Percentiles rank a stretch among this genome's conserved stretches.
Conservation (phyloP, 2,329 filamentous ascomycete species). For the Aspergillus ustus region DNA sequence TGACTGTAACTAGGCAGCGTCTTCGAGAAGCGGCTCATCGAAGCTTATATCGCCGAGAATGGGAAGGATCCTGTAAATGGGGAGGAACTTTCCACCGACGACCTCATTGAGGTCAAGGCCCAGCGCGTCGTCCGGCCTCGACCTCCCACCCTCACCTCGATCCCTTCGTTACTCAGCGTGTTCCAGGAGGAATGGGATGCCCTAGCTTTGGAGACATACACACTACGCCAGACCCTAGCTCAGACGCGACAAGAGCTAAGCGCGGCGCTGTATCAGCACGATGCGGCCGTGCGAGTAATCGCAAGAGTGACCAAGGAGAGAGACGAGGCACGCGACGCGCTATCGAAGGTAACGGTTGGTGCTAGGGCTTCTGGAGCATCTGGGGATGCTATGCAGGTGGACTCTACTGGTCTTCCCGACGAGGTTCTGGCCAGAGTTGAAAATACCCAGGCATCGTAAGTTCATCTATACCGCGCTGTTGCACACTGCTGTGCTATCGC, state of each 20-base stretch:
- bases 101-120: constrained; percentile 86
- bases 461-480: constrained; percentile 24
- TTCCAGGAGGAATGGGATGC: constrained; percentile 99
- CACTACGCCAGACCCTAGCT: constrained; percentile 83
- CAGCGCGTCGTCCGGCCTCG: constrained; percentile 83
- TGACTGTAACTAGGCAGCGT: constrained; percentile 68
- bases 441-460: constrained; percentile 77
- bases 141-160: constrained; percentile 91
- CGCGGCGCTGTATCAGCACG: constrained; percentile 92
- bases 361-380: constrained; percentile 50
- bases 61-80: constrained; percentile 90
- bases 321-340: constrained; percentile 86
- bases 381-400: constrained; percentile 92
- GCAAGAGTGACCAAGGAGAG: constrained; percentile 87
- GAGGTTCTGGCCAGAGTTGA: constrained; percentile 75
- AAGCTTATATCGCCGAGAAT: constrained; percentile 91
- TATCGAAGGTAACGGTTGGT: constrained; percentile 82
- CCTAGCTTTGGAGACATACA: constrained; percentile 87
- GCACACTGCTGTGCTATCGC: not conserved
- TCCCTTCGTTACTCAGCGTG: constrained; percentile 87
- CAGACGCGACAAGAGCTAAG: constrained; percentile 93
- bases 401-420: constrained; percentile 76
- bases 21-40: constrained; percentile 93
- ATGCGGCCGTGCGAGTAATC: constrained; percentile 95
- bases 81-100: constrained; percentile 80